A percentile compares a stretch with the other conserved stretches of the same genome.
These are phyloP conservation scores for Pyricularia sp. DNA, from an alignment of 2,329 filamentous ascomycete genomes.

Conservation along the genomic window DNA sequence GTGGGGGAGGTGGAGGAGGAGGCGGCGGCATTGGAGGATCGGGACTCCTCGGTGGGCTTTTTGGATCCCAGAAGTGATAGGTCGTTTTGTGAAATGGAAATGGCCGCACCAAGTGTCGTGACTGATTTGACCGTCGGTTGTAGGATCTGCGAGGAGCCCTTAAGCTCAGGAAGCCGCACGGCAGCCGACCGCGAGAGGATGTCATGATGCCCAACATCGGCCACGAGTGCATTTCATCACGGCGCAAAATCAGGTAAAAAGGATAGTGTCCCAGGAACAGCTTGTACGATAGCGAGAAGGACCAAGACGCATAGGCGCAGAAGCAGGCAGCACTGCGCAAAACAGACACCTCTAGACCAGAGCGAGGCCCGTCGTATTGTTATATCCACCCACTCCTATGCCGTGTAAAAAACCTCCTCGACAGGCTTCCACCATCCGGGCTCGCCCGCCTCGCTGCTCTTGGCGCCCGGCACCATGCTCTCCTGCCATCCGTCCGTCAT, in stretches of 20 bases:
- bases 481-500: slow-evolving; percentile 74
- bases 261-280: not conserved
- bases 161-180: not conserved
- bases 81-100: not conserved
- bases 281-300: not conserved
- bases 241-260: not conserved
- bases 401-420: slow-evolving; percentile 57
- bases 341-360: not conserved
- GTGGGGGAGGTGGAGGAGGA: slow-evolving; percentile 31
- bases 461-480: slow-evolving; percentile 49
- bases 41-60: slow-evolving; percentile 18
- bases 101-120: not conserved
- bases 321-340: not conserved
- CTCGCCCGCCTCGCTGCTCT: slow-evolving; percentile 46
- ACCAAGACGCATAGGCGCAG: not conserved
- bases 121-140: not conserved
- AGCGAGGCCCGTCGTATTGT: not conserved
- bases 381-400: not conserved
- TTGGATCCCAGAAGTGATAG: slow-evolving; percentile 17
- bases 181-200: not conserved
- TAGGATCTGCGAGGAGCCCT: not conserved
- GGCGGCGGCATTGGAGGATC: slow-evolving; percentile 17
- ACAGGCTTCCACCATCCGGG: slow-evolving; percentile 61
- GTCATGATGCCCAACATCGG: not conserved
- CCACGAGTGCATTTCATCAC: not conserved